phyloP scores from a whole-genome alignment of 2,329 filamentous ascomycete species.

The Rhynchosporium graminicola region DNA sequence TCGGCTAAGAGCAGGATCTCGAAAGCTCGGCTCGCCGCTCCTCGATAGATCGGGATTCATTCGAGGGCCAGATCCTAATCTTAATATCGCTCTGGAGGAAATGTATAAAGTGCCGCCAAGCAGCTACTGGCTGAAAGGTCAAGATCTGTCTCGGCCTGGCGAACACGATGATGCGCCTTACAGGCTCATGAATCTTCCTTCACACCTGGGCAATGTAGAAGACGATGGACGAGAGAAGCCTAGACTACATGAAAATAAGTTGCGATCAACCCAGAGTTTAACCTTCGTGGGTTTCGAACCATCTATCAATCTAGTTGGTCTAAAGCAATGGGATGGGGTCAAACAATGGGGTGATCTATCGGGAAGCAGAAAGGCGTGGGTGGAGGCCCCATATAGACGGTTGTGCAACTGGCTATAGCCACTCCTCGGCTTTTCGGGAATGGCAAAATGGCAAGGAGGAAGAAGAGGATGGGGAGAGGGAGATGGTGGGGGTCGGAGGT shows the following conservation, averaged over 20 bases:
- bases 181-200: slow-evolving; percentile 45
- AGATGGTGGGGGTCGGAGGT: background rate
- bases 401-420: slow-evolving; percentile 25
- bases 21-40: slow-evolving; percentile 42
- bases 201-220: slow-evolving; percentile 42
- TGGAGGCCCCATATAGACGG: slow-evolving; percentile 36
- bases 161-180: slow-evolving; percentile 43
- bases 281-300: slow-evolving; percentile 50
- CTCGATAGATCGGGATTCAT: slow-evolving; percentile 24
- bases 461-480: slow-evolving; percentile 6
- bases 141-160: slow-evolving; percentile 27
- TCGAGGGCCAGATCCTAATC: slow-evolving; percentile 22
- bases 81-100: slow-evolving; percentile 31
- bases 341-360: background rate
- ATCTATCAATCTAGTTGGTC: slow-evolving; percentile 39
- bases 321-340: slow-evolving; percentile 33
- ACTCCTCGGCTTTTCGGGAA: background rate
- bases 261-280: slow-evolving; percentile 39
- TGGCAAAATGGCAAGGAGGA: background rate
- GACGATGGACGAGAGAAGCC: slow-evolving; percentile 49
- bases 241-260: slow-evolving; percentile 48
- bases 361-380: slow-evolving; percentile 31
- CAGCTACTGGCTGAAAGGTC: slow-evolving; percentile 42
- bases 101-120: slow-evolving; percentile 33
- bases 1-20: slow-evolving; percentile 52